phyloP scores from a whole-genome alignment of 2,329 filamentous ascomycete genomes.

The Colletotrichum salicis region DNA sequence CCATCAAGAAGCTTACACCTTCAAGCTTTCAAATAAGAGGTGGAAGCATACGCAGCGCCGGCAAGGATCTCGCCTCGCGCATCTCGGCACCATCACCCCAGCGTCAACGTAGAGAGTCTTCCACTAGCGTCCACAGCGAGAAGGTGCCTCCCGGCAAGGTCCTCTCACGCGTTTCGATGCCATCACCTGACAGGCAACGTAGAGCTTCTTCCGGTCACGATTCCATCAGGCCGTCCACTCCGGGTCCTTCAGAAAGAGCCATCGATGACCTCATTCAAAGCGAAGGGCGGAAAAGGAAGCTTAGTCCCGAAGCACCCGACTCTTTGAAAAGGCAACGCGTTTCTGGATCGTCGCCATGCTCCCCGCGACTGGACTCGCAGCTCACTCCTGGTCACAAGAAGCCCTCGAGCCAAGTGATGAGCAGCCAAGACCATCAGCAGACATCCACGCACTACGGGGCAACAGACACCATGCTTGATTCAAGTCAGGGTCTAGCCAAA shows the following conservation, averaged over 20 bases:
- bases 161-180: background rate
- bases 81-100: background rate
- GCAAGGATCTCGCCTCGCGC: background rate
- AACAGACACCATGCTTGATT: background rate
- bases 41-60: background rate
- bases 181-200: background rate
- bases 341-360: background rate
- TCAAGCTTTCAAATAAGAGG: slow-evolving; percentile 4
- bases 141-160: background rate
- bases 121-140: background rate
- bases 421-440: background rate
- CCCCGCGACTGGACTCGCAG: background rate
- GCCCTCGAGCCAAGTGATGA: background rate
- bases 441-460: background rate
- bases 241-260: background rate
- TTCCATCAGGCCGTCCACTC: background rate
- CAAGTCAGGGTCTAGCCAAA: background rate
- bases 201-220: background rate
- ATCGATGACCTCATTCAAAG: slow-evolving; percentile 10
- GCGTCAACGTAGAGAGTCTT: background rate
- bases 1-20: background rate
- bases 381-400: background rate
- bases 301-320: background rate
- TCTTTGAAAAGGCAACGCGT: slow-evolving; percentile 9
- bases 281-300: slow-evolving; percentile 14